Base-by-base conservation (phyloP, 2,329 filamentous ascomycete species). In the Trichoderma gracile region DNA sequence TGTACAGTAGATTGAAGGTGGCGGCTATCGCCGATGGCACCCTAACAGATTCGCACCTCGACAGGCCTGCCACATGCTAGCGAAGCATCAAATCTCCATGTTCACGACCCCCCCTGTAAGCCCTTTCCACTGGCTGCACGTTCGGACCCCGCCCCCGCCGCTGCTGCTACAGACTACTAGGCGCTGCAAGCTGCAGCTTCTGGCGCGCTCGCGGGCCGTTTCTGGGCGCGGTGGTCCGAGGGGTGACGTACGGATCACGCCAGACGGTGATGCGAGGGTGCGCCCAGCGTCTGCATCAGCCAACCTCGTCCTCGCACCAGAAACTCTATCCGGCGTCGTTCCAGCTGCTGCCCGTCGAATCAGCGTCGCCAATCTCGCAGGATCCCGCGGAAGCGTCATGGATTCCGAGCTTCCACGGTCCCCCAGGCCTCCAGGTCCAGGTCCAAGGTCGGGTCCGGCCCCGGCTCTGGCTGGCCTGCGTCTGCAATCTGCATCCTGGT, bases 161-260 rank as follows among this genome's bases (percentile, higher is more conserved):
- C 59, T 50, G 40, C 42, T 42, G 17, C 49, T 54, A 30, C 9
- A 9, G 5, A 5, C 25, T 45, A 53, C 25, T 45, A 53, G 40
- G 14, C 50, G 7, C 60, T 63, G 52, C 19, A 49, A 10, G 21
- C 42, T 23, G 27, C 45, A 42, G 27, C 56, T 33, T 21, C 46
- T 27, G 27, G 46, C 55, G 55, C 27, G n/a, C 21, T 54, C 59
- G 27, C 45, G 45, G 55, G 23, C 57, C 57, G 23, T 42, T 40
- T 38, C 27, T 30, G 57, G 15, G 46, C 46, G n/a, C 50, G 17
- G 53, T 64, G 45, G 61, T 57, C 12, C 61, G 53, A 64, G 14
- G 12, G 15, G 38, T 64, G 61, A 64, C 61, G 61, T 58, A 56
- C 38, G 3, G n/a, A 64, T 64, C 61, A 64, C 61, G 61, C 61